A percentile compares a stretch with the other conserved stretches of the same genome.
Evolutionary conservation across 208 protist genomes (phyloP).

Genomic region (Acanthamoeba polyphaga): DNA sequence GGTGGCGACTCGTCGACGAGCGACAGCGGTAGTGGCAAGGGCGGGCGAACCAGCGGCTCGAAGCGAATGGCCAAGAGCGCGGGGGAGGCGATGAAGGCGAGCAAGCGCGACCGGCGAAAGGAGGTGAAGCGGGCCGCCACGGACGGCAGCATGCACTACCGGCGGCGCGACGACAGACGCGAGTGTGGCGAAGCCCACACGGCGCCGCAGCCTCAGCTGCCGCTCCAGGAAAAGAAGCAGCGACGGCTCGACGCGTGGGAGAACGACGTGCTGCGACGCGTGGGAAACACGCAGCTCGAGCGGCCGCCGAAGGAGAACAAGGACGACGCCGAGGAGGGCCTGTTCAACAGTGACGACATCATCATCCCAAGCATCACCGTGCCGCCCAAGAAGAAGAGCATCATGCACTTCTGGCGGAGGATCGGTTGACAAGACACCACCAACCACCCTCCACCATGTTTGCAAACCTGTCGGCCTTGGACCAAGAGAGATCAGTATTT

Average conservation of each 20-base stretch:
- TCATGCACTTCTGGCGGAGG: neutral
- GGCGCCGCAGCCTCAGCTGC: no score
- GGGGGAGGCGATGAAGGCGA: neutral
- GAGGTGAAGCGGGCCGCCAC: neutral
- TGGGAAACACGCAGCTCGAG: neutral
- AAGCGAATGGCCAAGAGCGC: neutral
- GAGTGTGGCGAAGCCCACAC: neutral
- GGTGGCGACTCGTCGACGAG: neutral
- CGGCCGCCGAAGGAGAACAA: neutral
- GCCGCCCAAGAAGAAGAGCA: neutral
- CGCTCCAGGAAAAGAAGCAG: neutral
- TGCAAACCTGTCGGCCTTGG: neutral
- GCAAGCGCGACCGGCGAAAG: neutral
- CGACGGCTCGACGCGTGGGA: neutral
- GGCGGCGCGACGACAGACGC: neutral
- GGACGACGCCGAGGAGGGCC: neutral
- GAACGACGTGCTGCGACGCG: neutral
- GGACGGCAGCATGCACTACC: neutral
- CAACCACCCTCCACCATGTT: no score
- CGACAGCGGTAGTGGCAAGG: neutral
- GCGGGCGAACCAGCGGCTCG: neutral
- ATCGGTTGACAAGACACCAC: neutral
- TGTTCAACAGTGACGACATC: slow-evolving; percentile 7
- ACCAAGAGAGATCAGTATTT: no score
- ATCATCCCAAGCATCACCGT: neutral